phyloP scores from a whole-genome alignment of 1,284 basidiomycete genomes.

The Microbotryum violaceum region DNA sequence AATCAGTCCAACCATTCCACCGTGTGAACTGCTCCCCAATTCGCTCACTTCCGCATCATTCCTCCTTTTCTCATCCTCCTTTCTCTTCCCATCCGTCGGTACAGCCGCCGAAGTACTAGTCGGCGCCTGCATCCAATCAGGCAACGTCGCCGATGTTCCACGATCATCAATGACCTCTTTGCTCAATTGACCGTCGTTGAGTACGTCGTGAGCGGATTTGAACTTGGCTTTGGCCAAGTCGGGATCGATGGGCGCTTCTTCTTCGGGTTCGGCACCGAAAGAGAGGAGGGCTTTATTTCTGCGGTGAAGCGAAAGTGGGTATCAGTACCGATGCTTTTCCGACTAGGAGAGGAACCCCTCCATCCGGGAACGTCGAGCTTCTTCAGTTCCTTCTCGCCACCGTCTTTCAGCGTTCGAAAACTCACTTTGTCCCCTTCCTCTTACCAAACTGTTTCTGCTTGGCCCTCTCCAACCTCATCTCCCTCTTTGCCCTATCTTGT shows the following conservation, averaged over 20 bases:
- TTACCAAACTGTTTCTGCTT: conserved; percentile 51
- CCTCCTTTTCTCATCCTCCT: neutral
- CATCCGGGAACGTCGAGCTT: neutral
- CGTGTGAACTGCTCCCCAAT: too few relatives aligned
- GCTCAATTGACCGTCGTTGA: conserved; percentile 28
- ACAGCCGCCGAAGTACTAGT: neutral
- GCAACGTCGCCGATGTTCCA: conserved; percentile 26
- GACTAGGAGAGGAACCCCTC: neutral
- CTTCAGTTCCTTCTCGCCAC: conserved; percentile 5
- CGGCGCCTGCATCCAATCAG: conserved; percentile 18
- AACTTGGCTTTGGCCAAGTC: conserved; percentile 63
- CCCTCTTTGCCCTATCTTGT: conserved; percentile 68
- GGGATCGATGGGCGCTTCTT: conserved; percentile 50
- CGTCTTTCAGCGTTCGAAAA: conserved; percentile 13
- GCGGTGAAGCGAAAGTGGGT: neutral
- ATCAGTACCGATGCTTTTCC: neutral
- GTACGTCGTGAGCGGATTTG: conserved; percentile 45
- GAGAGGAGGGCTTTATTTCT: conserved; percentile 82
- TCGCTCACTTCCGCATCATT: too few relatives aligned
- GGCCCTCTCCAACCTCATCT: conserved; percentile 66
- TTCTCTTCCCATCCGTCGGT: conserved; percentile 1
- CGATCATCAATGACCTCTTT: conserved; percentile 30
- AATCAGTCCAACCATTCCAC: too few relatives aligned
- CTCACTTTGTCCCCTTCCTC: conserved; percentile 64
- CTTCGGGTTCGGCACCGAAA: conserved; percentile 73